A percentile compares a stretch with the other conserved stretches of the same genome.
Conservation (phyloP, 75 land plant genomes). For the Sequoia sempervirens region DNA sequence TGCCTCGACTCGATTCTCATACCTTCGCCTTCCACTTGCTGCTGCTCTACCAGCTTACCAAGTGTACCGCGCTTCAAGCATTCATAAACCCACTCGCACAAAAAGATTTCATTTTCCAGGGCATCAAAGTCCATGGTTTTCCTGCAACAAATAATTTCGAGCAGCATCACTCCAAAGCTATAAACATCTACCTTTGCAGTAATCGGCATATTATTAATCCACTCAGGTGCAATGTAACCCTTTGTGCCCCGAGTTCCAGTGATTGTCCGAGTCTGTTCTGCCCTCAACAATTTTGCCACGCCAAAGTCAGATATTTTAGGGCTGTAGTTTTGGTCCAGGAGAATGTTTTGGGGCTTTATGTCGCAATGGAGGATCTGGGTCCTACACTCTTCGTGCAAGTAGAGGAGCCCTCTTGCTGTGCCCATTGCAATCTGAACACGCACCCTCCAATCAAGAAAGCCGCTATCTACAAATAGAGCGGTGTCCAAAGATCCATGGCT, state of each 20-base stretch:
- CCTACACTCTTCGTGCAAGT: conserved; percentile 55
- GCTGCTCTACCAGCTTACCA: conserved; percentile 20
- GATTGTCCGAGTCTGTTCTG: conserved; percentile 15
- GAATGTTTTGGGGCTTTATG: conserved; percentile 41
- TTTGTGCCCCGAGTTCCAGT: conserved; percentile 35
- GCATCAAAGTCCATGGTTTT: conserved; percentile 12
- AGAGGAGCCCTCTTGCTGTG: conserved; percentile 49
- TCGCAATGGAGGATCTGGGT: conserved; percentile 68
- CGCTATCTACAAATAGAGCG: conserved; percentile 6
- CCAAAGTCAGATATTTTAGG: conserved; percentile 48
- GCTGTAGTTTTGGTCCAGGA: conserved; percentile 20
- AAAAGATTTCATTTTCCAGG: conserved; percentile 10
- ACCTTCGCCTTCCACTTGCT: conserved; percentile 10
- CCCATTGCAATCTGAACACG: conserved; percentile 39
- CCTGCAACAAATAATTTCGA: not conserved
- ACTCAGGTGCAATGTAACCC: not conserved
- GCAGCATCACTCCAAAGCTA: not conserved
- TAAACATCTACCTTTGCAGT: not conserved
- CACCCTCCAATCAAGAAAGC: conserved; percentile 21
- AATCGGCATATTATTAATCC: conserved; percentile 13
- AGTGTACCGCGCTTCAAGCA: conserved; percentile 20
- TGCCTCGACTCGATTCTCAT: conserved; percentile 13
- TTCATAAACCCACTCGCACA: conserved; percentile 35
- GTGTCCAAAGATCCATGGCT: conserved; percentile 14
- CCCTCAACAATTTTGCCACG: conserved; percentile 28